Evolutionary conservation across 2,329 filamentous ascomycete species (phyloP).

Genomic region (Coniella lustricola): DNA sequence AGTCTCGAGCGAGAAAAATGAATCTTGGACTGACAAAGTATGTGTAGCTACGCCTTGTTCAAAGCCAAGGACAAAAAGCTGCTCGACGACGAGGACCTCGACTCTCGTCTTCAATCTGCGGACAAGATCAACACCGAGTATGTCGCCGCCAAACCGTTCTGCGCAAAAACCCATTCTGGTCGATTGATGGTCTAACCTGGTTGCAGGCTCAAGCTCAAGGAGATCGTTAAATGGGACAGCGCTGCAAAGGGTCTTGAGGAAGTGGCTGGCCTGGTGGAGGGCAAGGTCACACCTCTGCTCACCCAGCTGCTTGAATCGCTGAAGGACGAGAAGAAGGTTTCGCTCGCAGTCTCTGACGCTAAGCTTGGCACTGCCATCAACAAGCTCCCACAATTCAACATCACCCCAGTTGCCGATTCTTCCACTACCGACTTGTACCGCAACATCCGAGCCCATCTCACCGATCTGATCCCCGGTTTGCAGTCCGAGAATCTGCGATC

Average conservation of each 20-base stretch:
- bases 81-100: conserved; percentile 70
- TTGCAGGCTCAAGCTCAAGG: conserved; percentile 81
- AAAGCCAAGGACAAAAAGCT: conserved; percentile 99
- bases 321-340: conserved; percentile 97
- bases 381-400: conserved; percentile 80
- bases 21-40: conserved; percentile 25
- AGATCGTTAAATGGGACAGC: conserved; percentile 96
- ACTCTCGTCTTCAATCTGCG: conserved; percentile 68
- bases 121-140: conserved; percentile 84
- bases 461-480: conserved; percentile 84
- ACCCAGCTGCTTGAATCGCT: conserved; percentile 75
- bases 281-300: conserved; percentile 88
- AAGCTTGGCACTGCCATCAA: conserved; percentile 89
- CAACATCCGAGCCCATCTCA: conserved; percentile 84
- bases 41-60: conserved; percentile 83
- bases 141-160: conserved; percentile 34
- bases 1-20: not conserved
- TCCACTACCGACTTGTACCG: conserved; percentile 84
- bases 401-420: conserved; percentile 75
- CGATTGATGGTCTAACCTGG: conserved; percentile 12
- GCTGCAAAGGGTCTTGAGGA: conserved; percentile 86
- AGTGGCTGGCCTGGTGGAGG: conserved; percentile 79
- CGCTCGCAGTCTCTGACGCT: conserved; percentile 85
- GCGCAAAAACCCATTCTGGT: not conserved
- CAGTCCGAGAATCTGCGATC: conserved; percentile 79